Evolutionary conservation across 352 stramenopile species (phyloP), one percentile per base, ranked within the genome.

Genomic region (Discostella stelligera): DNA sequence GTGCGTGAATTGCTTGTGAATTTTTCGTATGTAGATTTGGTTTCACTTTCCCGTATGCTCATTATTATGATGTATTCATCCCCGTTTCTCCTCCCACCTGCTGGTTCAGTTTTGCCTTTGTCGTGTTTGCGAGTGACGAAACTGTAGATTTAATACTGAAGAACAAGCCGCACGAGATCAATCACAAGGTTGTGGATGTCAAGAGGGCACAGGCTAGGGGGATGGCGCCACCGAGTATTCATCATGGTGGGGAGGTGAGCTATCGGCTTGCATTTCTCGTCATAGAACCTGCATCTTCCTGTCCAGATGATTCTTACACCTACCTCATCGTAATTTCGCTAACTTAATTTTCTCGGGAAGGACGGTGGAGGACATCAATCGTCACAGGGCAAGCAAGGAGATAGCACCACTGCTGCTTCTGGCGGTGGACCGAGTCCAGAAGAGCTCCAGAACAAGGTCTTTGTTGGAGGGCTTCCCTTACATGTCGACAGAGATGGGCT

Each of bases 161-260:
- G 49, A 80, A 82, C 37, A 71, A 46, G 0, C 77, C 73, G 16
- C 87, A 93, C 77, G 87, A 93, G 80, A 89, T 93, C 56, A 91
- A 93, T 79, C 86, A 91, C 48, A 93, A 91, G 73, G 75, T 91
- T 52, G 87, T 93, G 25, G 87, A 93, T 78, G 84, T 93, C 1
- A 93, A 93, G 73, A 82, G 87, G 44, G 87, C 87, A 2, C 87
- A 93, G 78, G 87, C 85, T 0, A 78, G 87, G 49, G 87, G 87
- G 10, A 44, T 89, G 0, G 87, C 87, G 20, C 87, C 87, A 32
- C 85, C 85, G 0, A 88, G 79, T 55, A 93, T 93, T 67, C 84
- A 90, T 69, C 18, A 52, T 23, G 63, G 61, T 23, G 61, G n/a
- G 44, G 73, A 79, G 50, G 65, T 70, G 41, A 71, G 72, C 10